These are phyloP conservation scores for Talaromyces ruber DNA, from an alignment of 495 filamentous ascomycete species.

Conservation along the genomic window DNA sequence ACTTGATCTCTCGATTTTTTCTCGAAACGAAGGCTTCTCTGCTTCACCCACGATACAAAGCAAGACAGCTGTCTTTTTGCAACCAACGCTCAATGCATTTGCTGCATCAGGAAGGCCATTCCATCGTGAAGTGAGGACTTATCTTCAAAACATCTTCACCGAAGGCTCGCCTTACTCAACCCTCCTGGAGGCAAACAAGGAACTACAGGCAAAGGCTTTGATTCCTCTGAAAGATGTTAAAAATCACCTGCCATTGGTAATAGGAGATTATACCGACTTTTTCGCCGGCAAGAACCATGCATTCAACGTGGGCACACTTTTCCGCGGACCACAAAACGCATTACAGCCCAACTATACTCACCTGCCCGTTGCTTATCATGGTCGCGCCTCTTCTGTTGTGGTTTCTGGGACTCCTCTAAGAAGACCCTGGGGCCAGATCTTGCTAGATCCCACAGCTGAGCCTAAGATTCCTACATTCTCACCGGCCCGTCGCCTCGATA, in stretches of 20 bases:
- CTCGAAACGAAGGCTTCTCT: conserved; percentile 49
- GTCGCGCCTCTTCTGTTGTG: conserved; percentile 70
- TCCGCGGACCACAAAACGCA: conserved; percentile 72
- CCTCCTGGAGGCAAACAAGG: conserved; percentile 47
- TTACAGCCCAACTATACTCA: conserved; percentile 88
- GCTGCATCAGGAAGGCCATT: conserved; percentile 64
- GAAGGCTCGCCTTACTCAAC: conserved; percentile 48
- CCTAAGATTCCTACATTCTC: conserved; percentile 53
- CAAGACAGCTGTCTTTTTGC: conserved; percentile 51
- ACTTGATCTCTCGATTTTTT: conserved; percentile 65
- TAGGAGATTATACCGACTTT: conserved; percentile 95
- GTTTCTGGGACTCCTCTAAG: conserved; percentile 69
- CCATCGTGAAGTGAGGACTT: conserved; percentile 64
- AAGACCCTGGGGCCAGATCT: conserved; percentile 73
- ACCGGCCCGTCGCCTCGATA: conserved; percentile 62
- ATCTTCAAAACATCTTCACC: conserved; percentile 64
- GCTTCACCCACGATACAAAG: conserved; percentile 46
- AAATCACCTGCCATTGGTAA: conserved; percentile 77
- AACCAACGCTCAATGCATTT: conserved; percentile 73
- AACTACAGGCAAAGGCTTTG: conserved; percentile 43
- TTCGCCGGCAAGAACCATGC: conserved; percentile 91
- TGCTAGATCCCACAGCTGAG: conserved; percentile 46
- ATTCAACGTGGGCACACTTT: conserved; percentile 65
- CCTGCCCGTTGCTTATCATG: conserved; percentile 83
- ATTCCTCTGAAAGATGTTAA: conserved; percentile 48